Evolutionary conservation across 495 filamentous ascomycete genomes (phyloP).

Genomic region (Daldinia caldariorum): DNA sequence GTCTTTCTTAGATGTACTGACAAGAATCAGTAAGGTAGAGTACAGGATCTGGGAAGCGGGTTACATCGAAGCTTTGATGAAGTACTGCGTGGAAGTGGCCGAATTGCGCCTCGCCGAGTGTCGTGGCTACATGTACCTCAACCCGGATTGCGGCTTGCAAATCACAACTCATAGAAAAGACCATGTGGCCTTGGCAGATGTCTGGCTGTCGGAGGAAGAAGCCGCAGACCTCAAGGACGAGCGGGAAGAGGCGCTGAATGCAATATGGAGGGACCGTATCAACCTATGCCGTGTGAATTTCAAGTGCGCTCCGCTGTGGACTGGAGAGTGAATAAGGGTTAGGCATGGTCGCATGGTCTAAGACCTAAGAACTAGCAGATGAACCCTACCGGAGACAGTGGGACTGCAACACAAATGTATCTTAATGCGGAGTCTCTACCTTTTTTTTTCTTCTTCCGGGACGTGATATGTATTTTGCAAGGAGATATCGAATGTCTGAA

Average conservation of each 20-base stretch:
- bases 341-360: neutral
- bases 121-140: neutral
- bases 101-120: neutral
- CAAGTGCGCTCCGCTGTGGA: neutral
- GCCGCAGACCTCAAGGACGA: neutral
- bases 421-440: neutral
- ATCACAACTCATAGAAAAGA: neutral
- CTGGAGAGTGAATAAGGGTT: neutral
- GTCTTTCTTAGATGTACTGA: neutral
- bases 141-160: neutral
- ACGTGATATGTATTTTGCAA: neutral
- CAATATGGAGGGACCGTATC: neutral
- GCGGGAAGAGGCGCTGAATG: neutral
- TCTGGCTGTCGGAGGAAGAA: neutral
- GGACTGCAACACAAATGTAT: neutral
- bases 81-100: neutral
- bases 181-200: neutral
- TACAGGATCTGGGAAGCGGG: neutral
- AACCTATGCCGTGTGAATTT: neutral
- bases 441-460: neutral
- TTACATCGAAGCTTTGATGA: neutral
- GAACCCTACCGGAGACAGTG: neutral
- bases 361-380: conserved; percentile 1
- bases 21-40: neutral
- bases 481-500: neutral